These are phyloP conservation scores for Pseudogymnoascus sp. DNA, from an alignment of 2,329 filamentous ascomycete species.

Conservation along the genomic window DNA sequence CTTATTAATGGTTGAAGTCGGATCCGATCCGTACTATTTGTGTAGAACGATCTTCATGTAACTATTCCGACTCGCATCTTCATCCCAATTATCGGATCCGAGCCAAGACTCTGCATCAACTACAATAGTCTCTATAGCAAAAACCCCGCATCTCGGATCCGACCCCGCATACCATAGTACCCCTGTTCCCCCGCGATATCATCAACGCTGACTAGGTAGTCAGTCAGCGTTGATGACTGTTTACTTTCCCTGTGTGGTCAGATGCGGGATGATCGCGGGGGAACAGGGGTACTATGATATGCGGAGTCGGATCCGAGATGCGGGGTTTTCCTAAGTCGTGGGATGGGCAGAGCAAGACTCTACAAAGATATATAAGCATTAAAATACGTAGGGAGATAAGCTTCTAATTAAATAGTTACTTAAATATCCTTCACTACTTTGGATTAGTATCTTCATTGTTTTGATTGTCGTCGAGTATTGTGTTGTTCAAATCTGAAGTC, in stretches of 20 bases:
- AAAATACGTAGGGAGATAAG: neutral
- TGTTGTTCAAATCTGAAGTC: neutral
- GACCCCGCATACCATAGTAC: too few relatives aligned
- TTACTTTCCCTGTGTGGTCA: neutral
- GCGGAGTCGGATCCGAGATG: neutral
- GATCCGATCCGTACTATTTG: neutral
- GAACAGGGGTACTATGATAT: neutral
- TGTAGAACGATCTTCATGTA: neutral
- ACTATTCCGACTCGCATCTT: neutral
- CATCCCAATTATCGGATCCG: neutral
- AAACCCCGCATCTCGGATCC: too few relatives aligned
- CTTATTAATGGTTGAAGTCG: neutral
- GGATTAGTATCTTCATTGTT: neutral
- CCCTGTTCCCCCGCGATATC: too few relatives aligned
- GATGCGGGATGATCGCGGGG: neutral
- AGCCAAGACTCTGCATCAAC: neutral
- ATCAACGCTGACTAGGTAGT: too few relatives aligned
- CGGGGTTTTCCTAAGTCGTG: neutral
- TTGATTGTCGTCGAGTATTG: neutral
- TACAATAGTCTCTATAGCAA: neutral
- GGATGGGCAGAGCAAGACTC: neutral
- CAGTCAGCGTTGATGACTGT: neutral
- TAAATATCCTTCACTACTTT: neutral
- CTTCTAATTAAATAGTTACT: neutral
- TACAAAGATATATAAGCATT: neutral